These are phyloP conservation scores for Diaporthe helianthi DNA, from an alignment of 2,329 filamentous ascomycete genomes.

Conservation along the genomic window DNA sequence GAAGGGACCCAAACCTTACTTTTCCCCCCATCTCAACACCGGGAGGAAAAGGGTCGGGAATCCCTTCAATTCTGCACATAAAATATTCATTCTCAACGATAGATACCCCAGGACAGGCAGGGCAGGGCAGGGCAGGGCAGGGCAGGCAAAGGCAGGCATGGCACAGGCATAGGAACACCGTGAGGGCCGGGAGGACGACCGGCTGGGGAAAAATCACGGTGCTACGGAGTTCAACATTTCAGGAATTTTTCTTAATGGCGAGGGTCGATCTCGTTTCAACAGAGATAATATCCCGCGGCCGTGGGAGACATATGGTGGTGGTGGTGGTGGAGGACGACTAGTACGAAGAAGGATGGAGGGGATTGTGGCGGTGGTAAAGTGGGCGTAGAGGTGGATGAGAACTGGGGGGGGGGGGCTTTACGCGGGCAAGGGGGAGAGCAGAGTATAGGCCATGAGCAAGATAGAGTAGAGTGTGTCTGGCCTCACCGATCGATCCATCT, in stretches of 20 bases:
- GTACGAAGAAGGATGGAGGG: too few relatives aligned
- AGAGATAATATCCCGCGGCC: slow-evolving; percentile 20
- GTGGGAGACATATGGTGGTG: neutral
- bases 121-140: neutral
- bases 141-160: neutral
- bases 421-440: neutral
- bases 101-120: slow-evolving; percentile 32
- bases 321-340: too few relatives aligned
- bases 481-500: too few relatives aligned
- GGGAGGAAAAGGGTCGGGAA: neutral
- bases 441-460: neutral
- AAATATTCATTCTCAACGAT: slow-evolving; percentile 36
- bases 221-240: slow-evolving; percentile 38
- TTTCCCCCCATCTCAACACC: neutral
- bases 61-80: slow-evolving; percentile 38
- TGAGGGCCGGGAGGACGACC: too few relatives aligned
- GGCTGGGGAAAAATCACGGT: neutral
- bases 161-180: neutral
- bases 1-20: neutral
- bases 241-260: slow-evolving; percentile 41
- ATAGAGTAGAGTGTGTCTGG: neutral
- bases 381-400: too few relatives aligned
- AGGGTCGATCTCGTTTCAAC: slow-evolving; percentile 31
- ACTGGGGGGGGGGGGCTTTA: neutral
- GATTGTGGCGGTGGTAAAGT: too few relatives aligned